Conservation (phyloP, 257 asterid genomes). For the Rehmannia glutinosa region DNA sequence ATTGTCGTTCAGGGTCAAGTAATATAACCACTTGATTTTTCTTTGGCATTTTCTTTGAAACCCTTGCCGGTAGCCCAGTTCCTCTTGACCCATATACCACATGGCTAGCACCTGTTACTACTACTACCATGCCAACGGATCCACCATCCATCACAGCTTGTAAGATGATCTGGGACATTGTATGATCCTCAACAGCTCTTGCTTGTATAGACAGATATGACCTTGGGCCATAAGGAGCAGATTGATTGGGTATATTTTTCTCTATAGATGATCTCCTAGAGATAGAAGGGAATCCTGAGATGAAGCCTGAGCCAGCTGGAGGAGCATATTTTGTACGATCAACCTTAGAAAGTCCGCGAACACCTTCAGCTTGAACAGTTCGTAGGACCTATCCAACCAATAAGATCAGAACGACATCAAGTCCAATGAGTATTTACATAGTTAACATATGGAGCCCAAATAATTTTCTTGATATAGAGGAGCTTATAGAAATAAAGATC, state of each 20-base stretch:
- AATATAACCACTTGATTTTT: conserved; percentile 70
- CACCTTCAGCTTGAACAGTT: conserved; percentile 89
- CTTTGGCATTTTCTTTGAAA: conserved; percentile 70
- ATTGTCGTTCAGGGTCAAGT: conserved; percentile 84
- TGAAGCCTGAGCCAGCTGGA: conserved; percentile 97
- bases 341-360: conserved; percentile 62
- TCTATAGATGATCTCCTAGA: conserved; percentile 63
- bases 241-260: conserved; percentile 42
- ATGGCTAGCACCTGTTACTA: conserved; percentile 89
- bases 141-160: conserved; percentile 67
- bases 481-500: no score
- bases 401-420: conserved; percentile 5
- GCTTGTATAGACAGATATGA: conserved; percentile 89
- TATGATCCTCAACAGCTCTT: conserved; percentile 79
- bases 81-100: conserved; percentile 82
- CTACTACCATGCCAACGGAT: conserved; percentile 67
- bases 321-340: conserved; percentile 78
- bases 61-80: conserved; percentile 85
- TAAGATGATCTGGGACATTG: conserved; percentile 77
- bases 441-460: no score
- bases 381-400: conserved; percentile 53
- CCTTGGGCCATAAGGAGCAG: conserved; percentile 68
- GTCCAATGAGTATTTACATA: no score
- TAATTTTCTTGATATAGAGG: no score
- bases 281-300: conserved; percentile 83